Percentiles rank a stretch among this genome's conserved stretches.
These are phyloP conservation scores for Fusarium tanahbumbuense DNA, from an alignment of 2,329 filamentous ascomycete genomes.

Conservation along the genomic window DNA sequence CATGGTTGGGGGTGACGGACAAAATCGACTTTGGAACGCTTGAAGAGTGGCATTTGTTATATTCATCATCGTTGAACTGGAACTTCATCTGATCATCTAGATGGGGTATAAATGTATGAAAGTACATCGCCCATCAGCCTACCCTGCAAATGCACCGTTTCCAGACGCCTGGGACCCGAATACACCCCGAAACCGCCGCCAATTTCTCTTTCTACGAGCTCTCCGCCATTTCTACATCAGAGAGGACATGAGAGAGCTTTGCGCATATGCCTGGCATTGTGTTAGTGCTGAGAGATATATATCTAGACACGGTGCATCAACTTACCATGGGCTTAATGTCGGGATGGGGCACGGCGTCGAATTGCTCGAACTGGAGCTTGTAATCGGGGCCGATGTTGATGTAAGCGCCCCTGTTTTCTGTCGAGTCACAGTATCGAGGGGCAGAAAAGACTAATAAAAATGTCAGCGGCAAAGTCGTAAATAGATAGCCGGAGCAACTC, in stretches of 20 bases:
- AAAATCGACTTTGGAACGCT: constrained; percentile 60
- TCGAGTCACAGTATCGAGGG: constrained; percentile 96
- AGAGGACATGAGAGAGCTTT: constrained; percentile 81
- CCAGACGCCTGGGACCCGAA: constrained; percentile 45
- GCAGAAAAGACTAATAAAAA: constrained; percentile 83
- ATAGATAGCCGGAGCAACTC: constrained; percentile 47
- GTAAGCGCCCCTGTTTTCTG: constrained; percentile 97
- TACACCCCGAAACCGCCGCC: constrained; percentile 32
- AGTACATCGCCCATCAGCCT: constrained; percentile 44
- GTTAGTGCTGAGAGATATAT: constrained; percentile 27
- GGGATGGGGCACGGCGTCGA: constrained; percentile 96
- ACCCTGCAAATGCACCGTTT: constrained; percentile 44
- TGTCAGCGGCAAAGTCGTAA: constrained; percentile 16
- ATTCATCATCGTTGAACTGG: constrained; percentile 31
- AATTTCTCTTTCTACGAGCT: constrained; percentile 26
- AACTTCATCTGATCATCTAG: constrained; percentile 38
- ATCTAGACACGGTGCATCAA: background rate
- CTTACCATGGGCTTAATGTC: constrained; percentile 91
- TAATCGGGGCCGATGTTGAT: constrained; percentile 96
- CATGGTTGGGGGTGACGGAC: constrained; percentile 63
- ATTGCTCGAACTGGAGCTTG: constrained; percentile 91
- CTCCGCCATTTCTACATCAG: constrained; percentile 67
- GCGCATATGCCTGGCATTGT: constrained; percentile 76
- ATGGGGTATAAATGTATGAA: constrained; percentile 46
- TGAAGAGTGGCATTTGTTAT: constrained; percentile 47